phyloP scores from a whole-genome alignment of 2,329 filamentous ascomycete genomes.

The Clarireedia monteithiana region DNA sequence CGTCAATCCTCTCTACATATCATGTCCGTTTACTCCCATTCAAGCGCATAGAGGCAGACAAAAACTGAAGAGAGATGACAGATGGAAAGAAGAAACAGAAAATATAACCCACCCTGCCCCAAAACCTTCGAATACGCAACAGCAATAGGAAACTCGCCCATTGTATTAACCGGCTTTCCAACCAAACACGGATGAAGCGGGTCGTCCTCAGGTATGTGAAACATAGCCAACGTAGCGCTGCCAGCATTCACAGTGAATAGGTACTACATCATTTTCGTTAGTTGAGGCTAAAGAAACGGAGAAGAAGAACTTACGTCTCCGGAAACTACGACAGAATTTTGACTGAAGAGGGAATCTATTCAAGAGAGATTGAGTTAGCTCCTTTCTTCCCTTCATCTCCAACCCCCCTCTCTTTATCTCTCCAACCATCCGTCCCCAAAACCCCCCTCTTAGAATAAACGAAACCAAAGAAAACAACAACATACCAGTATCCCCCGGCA shows the following conservation, averaged over 20 bases:
- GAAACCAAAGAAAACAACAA: neutral
- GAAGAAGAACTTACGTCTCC: constrained; percentile 18
- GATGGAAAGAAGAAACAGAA: too few relatives aligned
- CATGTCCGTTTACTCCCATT: too few relatives aligned
- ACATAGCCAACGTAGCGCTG: constrained; percentile 43
- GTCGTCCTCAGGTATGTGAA: constrained; percentile 35
- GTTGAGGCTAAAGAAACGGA: neutral
- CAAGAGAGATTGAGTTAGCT: neutral
- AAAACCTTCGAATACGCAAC: constrained; percentile 40
- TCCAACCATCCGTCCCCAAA: neutral
- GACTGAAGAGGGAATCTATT: constrained; percentile 43
- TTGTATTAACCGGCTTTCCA: constrained; percentile 35
- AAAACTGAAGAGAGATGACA: too few relatives aligned
- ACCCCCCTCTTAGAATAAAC: neutral
- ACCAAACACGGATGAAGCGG: constrained; percentile 38
- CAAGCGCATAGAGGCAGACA: too few relatives aligned
- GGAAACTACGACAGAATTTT: constrained; percentile 41
- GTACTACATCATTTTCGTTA: constrained; percentile 29
- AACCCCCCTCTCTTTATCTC: too few relatives aligned
- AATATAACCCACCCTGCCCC: too few relatives aligned
- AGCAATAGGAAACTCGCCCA: constrained; percentile 45
- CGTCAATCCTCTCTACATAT: too few relatives aligned
- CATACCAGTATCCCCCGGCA: neutral
- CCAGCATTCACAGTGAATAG: constrained; percentile 49
- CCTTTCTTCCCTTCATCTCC: neutral